Evolutionary conservation across 345 rosid species (phyloP).

Genomic region (Sonneratia caseolaris): DNA sequence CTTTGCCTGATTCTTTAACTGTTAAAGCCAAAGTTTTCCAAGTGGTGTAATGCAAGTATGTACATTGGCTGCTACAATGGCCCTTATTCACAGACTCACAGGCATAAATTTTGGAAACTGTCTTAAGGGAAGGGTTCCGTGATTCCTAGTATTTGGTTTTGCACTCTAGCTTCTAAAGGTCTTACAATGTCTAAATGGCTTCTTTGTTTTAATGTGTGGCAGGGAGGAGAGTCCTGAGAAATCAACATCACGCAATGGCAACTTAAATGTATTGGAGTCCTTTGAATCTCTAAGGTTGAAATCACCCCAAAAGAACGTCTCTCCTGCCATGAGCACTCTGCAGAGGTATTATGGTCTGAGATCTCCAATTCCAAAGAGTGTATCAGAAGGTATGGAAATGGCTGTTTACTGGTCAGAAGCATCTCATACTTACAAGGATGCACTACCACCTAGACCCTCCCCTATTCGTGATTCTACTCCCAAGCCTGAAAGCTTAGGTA

Average conservation of each 20-base stretch:
- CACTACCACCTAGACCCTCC: constrained; percentile 18
- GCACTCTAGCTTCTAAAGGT: not conserved
- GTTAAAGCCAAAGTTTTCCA: not conserved
- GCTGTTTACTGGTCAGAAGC: constrained; percentile 29
- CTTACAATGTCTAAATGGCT: not conserved
- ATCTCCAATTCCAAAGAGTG: constrained; percentile 16
- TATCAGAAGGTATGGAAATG: constrained; percentile 40
- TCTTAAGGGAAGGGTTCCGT: not conserved
- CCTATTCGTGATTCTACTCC: constrained; percentile 14
- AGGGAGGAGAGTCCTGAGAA: constrained; percentile 15
- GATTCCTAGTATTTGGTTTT: not conserved
- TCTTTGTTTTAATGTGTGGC: constrained; percentile 11
- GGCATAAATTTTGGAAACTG: not conserved
- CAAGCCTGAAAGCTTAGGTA: constrained; percentile 10
- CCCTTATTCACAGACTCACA: not conserved
- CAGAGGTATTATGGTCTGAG: constrained; percentile 39
- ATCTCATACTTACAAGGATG: constrained; percentile 12
- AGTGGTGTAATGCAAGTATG: not conserved
- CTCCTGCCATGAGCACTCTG: constrained; percentile 54
- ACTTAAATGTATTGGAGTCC: constrained; percentile 23
- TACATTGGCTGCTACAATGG: not conserved
- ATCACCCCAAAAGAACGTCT: constrained; percentile 22
- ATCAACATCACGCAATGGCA: constrained; percentile 10
- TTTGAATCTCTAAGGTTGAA: constrained; percentile 29
- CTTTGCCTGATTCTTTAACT: not conserved